Conservation (phyloP, 306 rosid genomes). For the Betula pendula region DNA sequence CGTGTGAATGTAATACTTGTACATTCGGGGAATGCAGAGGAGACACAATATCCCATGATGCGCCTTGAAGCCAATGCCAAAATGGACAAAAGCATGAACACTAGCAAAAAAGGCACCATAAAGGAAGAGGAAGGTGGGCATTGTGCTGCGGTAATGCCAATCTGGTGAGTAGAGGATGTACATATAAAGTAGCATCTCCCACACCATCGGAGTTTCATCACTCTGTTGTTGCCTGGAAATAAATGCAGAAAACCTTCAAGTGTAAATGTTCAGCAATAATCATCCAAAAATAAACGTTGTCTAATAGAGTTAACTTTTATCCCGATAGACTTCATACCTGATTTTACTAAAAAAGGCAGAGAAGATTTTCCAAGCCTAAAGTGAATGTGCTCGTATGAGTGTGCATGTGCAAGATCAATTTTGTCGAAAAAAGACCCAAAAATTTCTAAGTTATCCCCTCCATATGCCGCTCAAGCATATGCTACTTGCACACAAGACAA, state of each 20-base stretch:
- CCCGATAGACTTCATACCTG: conserved; percentile 1
- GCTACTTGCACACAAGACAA: background rate
- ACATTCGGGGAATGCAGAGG: conserved; percentile 85
- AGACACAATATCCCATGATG: conserved; percentile 66
- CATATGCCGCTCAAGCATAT: background rate
- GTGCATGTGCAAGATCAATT: background rate
- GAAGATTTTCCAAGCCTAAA: conserved; percentile 11
- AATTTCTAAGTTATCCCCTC: background rate
- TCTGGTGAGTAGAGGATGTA: conserved; percentile 88
- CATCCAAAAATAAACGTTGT: conserved; percentile 26
- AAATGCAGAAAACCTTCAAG: conserved; percentile 9
- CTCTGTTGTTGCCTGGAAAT: conserved; percentile 84
- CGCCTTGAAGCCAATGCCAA: conserved; percentile 69
- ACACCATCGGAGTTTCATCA: conserved; percentile 88
- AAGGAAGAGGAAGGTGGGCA: conserved; percentile 82
- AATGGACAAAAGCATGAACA: conserved; percentile 55
- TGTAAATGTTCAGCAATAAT: conserved; percentile 29
- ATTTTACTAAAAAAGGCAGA: background rate
- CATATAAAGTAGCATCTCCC: conserved; percentile 86
- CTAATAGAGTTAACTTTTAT: background rate
- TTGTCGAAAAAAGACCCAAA: background rate
- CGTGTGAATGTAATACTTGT: conserved; percentile 79
- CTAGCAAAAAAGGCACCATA: conserved; percentile 64
- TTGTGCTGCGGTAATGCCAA: conserved; percentile 85
- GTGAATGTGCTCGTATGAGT: background rate